Conservation (phyloP, 805 yeast genomes). For the Metschnikowia baotianmanensis region DNA sequence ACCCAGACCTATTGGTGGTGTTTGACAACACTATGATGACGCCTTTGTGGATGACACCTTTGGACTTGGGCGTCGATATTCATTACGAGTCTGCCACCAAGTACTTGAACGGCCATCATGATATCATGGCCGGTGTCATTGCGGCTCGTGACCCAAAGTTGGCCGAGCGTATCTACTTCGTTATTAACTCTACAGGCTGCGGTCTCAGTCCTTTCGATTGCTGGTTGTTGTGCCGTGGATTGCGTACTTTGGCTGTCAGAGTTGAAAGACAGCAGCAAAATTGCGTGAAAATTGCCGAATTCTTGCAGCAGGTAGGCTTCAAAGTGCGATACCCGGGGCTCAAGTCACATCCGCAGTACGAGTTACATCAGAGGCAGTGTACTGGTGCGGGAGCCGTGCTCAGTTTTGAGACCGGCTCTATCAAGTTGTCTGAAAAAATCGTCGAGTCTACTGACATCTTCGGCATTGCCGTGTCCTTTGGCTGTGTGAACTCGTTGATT, state of each 20-base stretch:
- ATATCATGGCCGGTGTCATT: slow-evolving; percentile 91
- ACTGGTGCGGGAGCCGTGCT: slow-evolving; percentile 88
- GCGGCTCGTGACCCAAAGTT: slow-evolving; percentile 64
- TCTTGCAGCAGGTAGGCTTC: slow-evolving; percentile 65
- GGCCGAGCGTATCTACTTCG: slow-evolving; percentile 68
- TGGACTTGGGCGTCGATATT: slow-evolving; percentile 84
- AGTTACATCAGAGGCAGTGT: slow-evolving; percentile 71
- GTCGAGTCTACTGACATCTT: slow-evolving; percentile 75
- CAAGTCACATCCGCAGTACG: slow-evolving; percentile 76
- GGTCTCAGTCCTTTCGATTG: slow-evolving; percentile 92
- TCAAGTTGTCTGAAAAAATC: slow-evolving; percentile 61
- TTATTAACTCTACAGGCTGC: slow-evolving; percentile 86
- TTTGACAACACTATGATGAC: slow-evolving; percentile 98
- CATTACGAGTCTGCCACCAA: slow-evolving; percentile 94
- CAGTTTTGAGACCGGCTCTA: slow-evolving; percentile 82
- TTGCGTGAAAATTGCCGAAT: slow-evolving; percentile 71
- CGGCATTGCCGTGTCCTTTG: slow-evolving; percentile 90
- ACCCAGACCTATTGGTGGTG: slow-evolving; percentile 69
- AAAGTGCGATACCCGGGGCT: slow-evolving; percentile 86
- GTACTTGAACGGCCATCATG: slow-evolving; percentile 92
- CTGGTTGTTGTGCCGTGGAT: slow-evolving; percentile 85
- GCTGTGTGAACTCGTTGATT: slow-evolving; percentile 88
- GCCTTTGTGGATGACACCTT: slow-evolving; percentile 80
- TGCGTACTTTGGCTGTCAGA: slow-evolving; percentile 83
- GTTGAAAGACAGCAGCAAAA: slow-evolving; percentile 85